Evolutionary conservation across 2,329 filamentous ascomycete genomes (phyloP).

Genomic region (Meredithiella fracta): DNA sequence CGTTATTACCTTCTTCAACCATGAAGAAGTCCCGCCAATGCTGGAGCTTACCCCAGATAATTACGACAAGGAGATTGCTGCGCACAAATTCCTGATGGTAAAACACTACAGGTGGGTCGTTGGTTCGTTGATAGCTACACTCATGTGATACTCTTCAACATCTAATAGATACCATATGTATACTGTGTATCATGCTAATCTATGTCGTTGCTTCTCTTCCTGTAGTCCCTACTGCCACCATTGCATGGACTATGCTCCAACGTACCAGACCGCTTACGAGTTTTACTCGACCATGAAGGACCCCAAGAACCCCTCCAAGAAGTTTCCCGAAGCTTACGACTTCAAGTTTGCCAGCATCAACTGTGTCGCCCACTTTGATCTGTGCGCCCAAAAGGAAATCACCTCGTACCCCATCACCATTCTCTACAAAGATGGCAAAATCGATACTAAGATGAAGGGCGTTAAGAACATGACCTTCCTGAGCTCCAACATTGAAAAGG

Average conservation of each 20-base stretch:
- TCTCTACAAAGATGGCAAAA: conserved; percentile 64
- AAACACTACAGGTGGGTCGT: conserved; percentile 51
- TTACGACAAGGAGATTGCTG: conserved; percentile 39
- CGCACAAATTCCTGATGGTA: conserved; percentile 35
- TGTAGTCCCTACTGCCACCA: conserved; percentile 48
- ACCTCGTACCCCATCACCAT: conserved; percentile 58
- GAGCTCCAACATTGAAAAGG: conserved; percentile 56
- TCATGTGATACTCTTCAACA: neutral
- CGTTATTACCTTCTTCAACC: conserved; percentile 45
- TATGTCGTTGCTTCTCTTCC: neutral
- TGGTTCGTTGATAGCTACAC: neutral
- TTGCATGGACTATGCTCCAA: conserved; percentile 64
- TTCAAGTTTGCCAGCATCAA: conserved; percentile 78
- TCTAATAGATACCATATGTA: neutral
- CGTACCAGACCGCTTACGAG: conserved; percentile 85
- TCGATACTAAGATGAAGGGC: conserved; percentile 46
- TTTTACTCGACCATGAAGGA: conserved; percentile 79
- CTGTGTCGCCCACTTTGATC: conserved; percentile 66
- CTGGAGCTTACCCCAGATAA: conserved; percentile 41
- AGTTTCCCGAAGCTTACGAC: conserved; percentile 69
- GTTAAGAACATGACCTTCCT: conserved; percentile 49
- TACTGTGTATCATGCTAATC: neutral
- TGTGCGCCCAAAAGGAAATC: conserved; percentile 55
- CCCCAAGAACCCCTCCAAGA: conserved; percentile 35
- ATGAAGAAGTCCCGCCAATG: conserved; percentile 47